phyloP scores from a whole-genome alignment of 163 green algal genomes.

The Botryococcus braunii region DNA sequence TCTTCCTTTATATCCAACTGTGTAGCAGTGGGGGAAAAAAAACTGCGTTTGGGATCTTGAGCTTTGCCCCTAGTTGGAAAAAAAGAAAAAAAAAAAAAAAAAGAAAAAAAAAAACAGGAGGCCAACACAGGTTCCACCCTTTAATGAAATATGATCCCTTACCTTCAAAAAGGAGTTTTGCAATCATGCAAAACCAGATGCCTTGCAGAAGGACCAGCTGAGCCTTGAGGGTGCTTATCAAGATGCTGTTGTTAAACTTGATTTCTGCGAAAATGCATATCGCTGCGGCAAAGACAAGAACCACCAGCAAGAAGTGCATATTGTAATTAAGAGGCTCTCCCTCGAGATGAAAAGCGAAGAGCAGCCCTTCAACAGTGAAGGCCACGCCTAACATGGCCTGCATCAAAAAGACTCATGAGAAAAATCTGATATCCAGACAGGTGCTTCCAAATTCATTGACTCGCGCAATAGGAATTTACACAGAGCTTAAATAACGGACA shows the following conservation, averaged over 20 bases:
- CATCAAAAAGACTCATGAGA: not conserved
- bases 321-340: conserved; percentile 19
- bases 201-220: conserved; percentile 30
- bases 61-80: too few species aligned
- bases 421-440: not conserved
- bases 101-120: too few species aligned
- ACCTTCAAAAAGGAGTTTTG: conserved; percentile 24
- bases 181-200: conserved; percentile 28
- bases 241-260: conserved; percentile 9
- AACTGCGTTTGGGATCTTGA: too few species aligned
- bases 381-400: conserved; percentile 27
- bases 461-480: too few species aligned
- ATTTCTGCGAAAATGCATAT: conserved; percentile 20
- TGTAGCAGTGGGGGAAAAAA: too few species aligned
- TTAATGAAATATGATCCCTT: not conserved
- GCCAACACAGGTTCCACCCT: not conserved
- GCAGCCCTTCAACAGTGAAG: conserved; percentile 39
- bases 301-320: conserved; percentile 25
- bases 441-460: too few species aligned
- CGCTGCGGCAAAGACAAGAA: conserved; percentile 18
- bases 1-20: too few species aligned
- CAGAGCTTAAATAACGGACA: too few species aligned
- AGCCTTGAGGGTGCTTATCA: conserved; percentile 10
- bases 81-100: too few species aligned
- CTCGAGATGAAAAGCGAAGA: conserved; percentile 59